A percentile compares a stretch with the other conserved stretches of the same genome.
These are phyloP conservation scores for Neobulgaria alba DNA, from an alignment of 2,329 filamentous ascomycete species.

Conservation along the genomic window DNA sequence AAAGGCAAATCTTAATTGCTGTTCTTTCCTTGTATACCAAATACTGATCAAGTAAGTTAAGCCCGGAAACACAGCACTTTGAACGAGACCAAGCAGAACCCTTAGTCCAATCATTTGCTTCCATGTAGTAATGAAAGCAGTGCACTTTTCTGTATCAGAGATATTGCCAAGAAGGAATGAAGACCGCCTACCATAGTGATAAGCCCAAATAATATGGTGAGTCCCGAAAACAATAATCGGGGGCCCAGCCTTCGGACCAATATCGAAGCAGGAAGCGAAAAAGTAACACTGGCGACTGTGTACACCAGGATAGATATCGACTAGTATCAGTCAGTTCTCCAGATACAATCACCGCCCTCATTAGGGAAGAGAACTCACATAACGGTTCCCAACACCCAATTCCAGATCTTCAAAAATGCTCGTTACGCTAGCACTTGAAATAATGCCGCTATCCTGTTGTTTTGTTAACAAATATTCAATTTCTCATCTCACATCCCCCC, in stretches of 20 bases:
- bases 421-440: constrained; percentile 61
- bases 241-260: constrained; percentile 58
- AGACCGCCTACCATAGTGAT: constrained; percentile 43
- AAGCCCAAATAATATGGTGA: constrained; percentile 52
- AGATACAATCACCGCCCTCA: not conserved
- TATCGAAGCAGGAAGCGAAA: constrained; percentile 61
- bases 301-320: constrained; percentile 67
- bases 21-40: constrained; percentile 28
- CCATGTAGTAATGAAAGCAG: constrained; percentile 60
- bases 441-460: constrained; percentile 47
- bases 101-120: constrained; percentile 60
- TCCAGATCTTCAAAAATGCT: constrained; percentile 55
- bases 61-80: constrained; percentile 46
- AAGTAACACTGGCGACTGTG: constrained; percentile 57
- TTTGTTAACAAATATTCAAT: no score
- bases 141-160: constrained; percentile 34
- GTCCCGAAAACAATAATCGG: constrained; percentile 50
- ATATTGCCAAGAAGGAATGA: not conserved
- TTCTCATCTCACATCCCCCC: not conserved
- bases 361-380: no score
- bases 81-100: constrained; percentile 56
- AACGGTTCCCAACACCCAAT: constrained; percentile 52
- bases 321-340: constrained; percentile 7
- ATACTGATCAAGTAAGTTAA: constrained; percentile 39
- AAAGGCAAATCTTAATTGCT: constrained; percentile 51